Conservation (phyloP, 176 grass and related monocot species). For the Echinochloa phyllopogon region DNA sequence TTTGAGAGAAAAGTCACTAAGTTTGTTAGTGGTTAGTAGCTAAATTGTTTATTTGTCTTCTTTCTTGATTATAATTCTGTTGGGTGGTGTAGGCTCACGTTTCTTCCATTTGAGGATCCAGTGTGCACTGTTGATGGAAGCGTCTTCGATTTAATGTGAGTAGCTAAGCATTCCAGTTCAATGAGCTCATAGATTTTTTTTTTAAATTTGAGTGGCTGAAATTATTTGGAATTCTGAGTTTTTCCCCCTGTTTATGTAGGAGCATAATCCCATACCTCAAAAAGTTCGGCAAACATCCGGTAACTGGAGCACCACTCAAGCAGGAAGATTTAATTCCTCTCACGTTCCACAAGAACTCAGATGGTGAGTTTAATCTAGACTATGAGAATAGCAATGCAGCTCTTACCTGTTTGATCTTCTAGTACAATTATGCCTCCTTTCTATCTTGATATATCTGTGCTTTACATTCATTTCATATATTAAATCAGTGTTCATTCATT, state of each 20-base stretch:
- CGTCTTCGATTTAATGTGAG: slow-evolving; percentile 94
- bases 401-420: neutral
- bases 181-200: slow-evolving; percentile 18
- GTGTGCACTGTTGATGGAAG: slow-evolving; percentile 86
- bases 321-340: slow-evolving; percentile 90
- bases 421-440: slow-evolving; percentile 10
- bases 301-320: slow-evolving; percentile 72
- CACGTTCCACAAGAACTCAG: slow-evolving; percentile 91
- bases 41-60: neutral
- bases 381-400: neutral
- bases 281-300: slow-evolving; percentile 89
- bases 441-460: neutral
- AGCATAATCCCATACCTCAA: slow-evolving; percentile 93
- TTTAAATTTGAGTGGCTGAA: neutral
- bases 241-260: slow-evolving; percentile 54
- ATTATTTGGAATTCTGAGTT: slow-evolving; percentile 1
- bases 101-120: slow-evolving; percentile 91
- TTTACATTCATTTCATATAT: neutral
- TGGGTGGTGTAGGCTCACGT: slow-evolving; percentile 67
- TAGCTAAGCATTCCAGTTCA: neutral
- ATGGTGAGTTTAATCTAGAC: slow-evolving; percentile 58
- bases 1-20: slow-evolving; percentile 9
- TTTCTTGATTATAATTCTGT: slow-evolving; percentile 28
- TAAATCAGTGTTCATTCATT: slow-evolving; percentile 21
- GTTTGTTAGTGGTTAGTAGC: slow-evolving; percentile 14